Conservation (phyloP, 2,329 filamentous ascomycete species). For the Exophiala xenobiotica region DNA sequence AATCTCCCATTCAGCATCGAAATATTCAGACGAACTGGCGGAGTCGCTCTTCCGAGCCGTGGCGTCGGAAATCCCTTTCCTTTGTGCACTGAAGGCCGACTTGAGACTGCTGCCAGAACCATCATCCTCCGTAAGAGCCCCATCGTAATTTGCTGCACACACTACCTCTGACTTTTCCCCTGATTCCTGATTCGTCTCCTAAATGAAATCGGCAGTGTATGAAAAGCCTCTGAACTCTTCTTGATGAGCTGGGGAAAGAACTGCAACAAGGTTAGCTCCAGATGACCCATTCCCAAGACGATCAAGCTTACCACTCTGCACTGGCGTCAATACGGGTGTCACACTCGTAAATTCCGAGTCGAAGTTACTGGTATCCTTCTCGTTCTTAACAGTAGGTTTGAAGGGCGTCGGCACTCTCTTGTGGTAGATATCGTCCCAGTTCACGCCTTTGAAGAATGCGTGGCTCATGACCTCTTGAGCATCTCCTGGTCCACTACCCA, state of each 20-base stretch:
- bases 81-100: neutral
- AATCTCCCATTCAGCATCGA: neutral
- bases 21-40: neutral
- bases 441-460: conserved; percentile 95
- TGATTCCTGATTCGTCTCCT: conserved; percentile 14
- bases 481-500: conserved; percentile 93
- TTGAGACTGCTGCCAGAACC: neutral
- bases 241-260: conserved; percentile 97
- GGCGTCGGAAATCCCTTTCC: neutral
- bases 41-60: neutral
- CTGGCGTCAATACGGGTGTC: conserved; percentile 92
- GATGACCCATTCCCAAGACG: neutral
- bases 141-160: neutral
- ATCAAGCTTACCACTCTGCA: conserved; percentile 83
- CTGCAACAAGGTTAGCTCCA: conserved; percentile 47
- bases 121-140: neutral
- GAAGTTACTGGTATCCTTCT: conserved; percentile 99
- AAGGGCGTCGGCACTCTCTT: conserved; percentile 90
- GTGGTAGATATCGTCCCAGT: conserved; percentile 98
- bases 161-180: neutral
- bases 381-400: conserved; percentile 81
- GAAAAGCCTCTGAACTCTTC: conserved; percentile 99
- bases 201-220: conserved; percentile 72
- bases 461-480: conserved; percentile 99
- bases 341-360: conserved; percentile 98